Evolutionary conservation across 768 basidiomycete species (phyloP).

Genomic region (Tremella yokohamensis): DNA sequence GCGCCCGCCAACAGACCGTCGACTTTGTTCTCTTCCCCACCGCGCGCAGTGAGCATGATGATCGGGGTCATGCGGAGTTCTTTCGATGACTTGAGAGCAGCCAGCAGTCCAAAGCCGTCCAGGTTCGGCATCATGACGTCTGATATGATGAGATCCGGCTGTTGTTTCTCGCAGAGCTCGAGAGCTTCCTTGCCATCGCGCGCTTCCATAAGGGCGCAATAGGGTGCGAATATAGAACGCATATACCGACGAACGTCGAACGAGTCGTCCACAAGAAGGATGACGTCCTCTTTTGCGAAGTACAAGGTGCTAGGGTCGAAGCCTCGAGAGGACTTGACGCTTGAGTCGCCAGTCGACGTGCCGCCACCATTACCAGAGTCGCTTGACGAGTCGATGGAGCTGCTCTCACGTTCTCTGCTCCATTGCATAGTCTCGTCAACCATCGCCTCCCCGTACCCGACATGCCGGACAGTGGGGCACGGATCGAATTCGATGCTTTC

Average conservation of each 20-base stretch:
- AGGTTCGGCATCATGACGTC: constrained; percentile 53
- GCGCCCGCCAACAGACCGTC: constrained; percentile 52
- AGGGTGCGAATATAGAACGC: constrained; percentile 45
- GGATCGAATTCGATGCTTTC: constrained; percentile 37
- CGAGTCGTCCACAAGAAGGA: constrained; percentile 46
- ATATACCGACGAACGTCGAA: constrained; percentile 30
- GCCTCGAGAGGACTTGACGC: constrained; percentile 33
- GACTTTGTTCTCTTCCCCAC: constrained; percentile 50
- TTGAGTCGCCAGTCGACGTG: constrained; percentile 21
- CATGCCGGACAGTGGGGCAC: background rate
- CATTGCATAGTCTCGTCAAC: constrained; percentile 54
- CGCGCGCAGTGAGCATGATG: constrained; percentile 52
- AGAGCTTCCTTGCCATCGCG: constrained; percentile 48
- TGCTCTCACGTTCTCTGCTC: constrained; percentile 34
- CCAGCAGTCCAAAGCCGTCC: constrained; percentile 50
- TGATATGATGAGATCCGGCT: constrained; percentile 49
- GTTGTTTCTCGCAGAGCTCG: constrained; percentile 21
- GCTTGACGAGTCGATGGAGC: constrained; percentile 23
- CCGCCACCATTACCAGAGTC: constrained; percentile 25
- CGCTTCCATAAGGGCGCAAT: constrained; percentile 49
- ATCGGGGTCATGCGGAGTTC: constrained; percentile 42
- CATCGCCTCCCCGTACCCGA: constrained; percentile 48
- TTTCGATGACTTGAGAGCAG: constrained; percentile 33
- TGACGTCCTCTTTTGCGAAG: constrained; percentile 48
- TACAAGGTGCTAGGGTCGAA: constrained; percentile 51